Evolutionary conservation across 2,329 filamentous ascomycete species (phyloP).

Genomic region (Cercospora sp.): DNA sequence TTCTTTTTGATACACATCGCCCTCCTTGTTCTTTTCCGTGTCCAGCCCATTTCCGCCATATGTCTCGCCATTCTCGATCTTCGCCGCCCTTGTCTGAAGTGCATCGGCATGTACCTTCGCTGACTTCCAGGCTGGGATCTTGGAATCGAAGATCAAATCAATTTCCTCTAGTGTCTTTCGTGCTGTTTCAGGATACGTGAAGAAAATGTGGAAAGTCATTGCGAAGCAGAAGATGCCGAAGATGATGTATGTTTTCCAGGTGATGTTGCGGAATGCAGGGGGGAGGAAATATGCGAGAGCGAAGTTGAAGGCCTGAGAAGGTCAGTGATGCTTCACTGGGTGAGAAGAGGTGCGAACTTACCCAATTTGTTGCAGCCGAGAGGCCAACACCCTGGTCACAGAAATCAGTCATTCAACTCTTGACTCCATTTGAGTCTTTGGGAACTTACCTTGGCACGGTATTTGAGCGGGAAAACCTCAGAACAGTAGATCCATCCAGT

Average conservation of each 20-base stretch:
- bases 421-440: not conserved
- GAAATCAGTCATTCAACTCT: not conserved
- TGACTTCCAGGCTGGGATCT: conserved; percentile 35
- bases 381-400: conserved; percentile 54
- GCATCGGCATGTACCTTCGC: conserved; percentile 25
- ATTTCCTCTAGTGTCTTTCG: conserved; percentile 43
- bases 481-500: conserved; percentile 66
- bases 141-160: conserved; percentile 39
- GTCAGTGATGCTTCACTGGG: not conserved
- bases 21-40: conserved; percentile 14
- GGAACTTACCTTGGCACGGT: conserved; percentile 49
- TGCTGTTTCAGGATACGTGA: conserved; percentile 44
- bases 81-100: conserved; percentile 16
- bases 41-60: conserved; percentile 1
- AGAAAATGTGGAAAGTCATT: conserved; percentile 51
- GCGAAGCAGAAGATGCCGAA: conserved; percentile 67
- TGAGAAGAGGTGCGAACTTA: conserved; percentile 25
- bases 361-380: conserved; percentile 55
- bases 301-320: conserved; percentile 34
- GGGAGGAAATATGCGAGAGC: conserved; percentile 61
- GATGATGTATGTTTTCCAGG: conserved; percentile 63
- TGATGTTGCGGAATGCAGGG: conserved; percentile 59
- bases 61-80: conserved; percentile 17
- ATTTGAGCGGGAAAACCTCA: conserved; percentile 63
- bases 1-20: conserved; percentile 11